Evolutionary conservation across 2,329 filamentous ascomycete species (phyloP), one percentile per base, ranked within the genome.

Genomic region (Colletotrichum destructivum): DNA sequence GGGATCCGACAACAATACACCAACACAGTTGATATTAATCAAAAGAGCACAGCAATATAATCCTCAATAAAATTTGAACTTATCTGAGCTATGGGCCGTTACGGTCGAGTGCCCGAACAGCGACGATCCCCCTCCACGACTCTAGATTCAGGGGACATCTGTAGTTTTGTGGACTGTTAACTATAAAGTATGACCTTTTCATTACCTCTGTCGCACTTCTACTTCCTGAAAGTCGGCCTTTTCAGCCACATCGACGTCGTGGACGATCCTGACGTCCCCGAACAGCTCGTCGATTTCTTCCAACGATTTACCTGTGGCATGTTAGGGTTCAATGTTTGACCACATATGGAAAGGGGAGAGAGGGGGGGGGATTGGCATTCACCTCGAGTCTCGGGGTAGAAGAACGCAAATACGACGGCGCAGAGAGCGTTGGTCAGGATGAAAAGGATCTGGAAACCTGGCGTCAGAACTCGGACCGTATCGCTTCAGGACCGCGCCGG

Each of bases 251-350:
- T 74, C 77, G 0, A 75, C 66, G 16, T 79, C 75, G 4, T 67
- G 75, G 0, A 79, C 70, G 7, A 77, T 74, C 56, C 79, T 77
- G 57, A 83, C 78, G 42, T 83, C 82, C 1, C 81, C 82, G 55
- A 83, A 83, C 9, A 83, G 81, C 38, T 83, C 81, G 16, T 81
- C 81, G 31, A 83, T 82, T 61, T 83, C 79, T 62, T 83, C 82
- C 0, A 83, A 74, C 0, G 82, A 83, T 79, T 83, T 83, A 0
- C 82, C 81, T 81, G 23, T 4, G 1, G 3, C 2, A n/a, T 0
- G 65, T 78, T 26, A 79, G 71, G 15, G 1, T 23, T 18, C 26
- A 6, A 31, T 31, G 0, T 1, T 11, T 9, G 9, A 18, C 16
- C 7, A 5, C 16, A 2, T 1, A 1, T 7, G 8, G 23, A 23